Conservation (phyloP, 176 grass and related monocot species). For the Tuctoria greenei region DNA sequence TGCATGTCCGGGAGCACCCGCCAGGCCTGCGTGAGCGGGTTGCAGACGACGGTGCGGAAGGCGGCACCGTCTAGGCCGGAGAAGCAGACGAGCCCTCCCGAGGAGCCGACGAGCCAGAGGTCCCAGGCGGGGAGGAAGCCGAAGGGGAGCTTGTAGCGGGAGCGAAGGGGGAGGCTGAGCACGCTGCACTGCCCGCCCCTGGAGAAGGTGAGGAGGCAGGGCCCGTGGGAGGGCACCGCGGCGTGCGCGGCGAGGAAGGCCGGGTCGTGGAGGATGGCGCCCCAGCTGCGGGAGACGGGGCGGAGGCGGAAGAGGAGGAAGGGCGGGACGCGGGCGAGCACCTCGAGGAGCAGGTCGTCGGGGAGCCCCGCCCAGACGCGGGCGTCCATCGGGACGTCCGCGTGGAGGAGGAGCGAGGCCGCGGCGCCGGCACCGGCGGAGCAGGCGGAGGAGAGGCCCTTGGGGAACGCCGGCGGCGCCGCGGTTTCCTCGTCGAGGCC, state of each 20-base stretch:
- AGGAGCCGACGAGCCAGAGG: constrained; percentile 92
- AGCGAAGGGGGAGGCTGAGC: constrained; percentile 73
- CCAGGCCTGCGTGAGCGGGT: constrained; percentile 82
- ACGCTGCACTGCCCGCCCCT: constrained; percentile 57
- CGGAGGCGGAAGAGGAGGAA: constrained; percentile 80
- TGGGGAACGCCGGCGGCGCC: constrained; percentile 47
- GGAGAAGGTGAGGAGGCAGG: constrained; percentile 80
- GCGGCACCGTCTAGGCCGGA: constrained; percentile 66
- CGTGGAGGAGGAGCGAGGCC: constrained; percentile 19
- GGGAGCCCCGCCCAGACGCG: constrained; percentile 67
- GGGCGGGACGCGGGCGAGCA: constrained; percentile 88
- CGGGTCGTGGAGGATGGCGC: constrained; percentile 53
- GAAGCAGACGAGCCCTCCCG: constrained; percentile 84
- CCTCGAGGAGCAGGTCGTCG: constrained; percentile 74
- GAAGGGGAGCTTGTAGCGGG: constrained; percentile 76
- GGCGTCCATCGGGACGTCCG: constrained; percentile 73
- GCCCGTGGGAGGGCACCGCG: constrained; percentile 68
- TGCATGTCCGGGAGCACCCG: constrained; percentile 79
- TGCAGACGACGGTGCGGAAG: constrained; percentile 82
- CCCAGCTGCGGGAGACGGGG: constrained; percentile 74
- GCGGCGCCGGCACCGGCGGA: background rate
- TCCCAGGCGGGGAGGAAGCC: constrained; percentile 86
- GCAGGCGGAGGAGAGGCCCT: background rate
- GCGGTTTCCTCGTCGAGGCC: constrained; percentile 89
- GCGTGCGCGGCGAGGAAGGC: constrained; percentile 76